Evolutionary conservation across 176 grass and related monocot species (phyloP), one percentile per base, ranked within the genome.

Genomic region (Pharus latifolius): DNA sequence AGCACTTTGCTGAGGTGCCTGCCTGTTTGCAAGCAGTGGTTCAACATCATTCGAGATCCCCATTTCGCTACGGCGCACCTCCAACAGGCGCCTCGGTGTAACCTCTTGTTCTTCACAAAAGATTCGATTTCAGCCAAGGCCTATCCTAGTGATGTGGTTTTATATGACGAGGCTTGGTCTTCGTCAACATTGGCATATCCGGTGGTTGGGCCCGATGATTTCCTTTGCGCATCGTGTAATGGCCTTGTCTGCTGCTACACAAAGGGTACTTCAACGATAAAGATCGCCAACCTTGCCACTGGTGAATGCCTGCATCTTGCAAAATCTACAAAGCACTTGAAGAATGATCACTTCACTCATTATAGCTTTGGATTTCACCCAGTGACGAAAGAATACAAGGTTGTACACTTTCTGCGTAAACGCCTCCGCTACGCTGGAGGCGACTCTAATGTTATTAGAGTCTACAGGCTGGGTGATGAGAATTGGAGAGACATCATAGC

Each of bases 161-260:
- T 63, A 7, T 15, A 71, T 54, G 77, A 80, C 1, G 34, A 80
- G 60, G 13, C 24, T 25, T 63, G 9, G 35, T 80, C 67, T n/a
- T 46, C 19, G 0, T 80, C 57, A 19, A 72, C 24, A 63, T 64
- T 8, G 8, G 47, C 26, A 10, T 24, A 52, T 9, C 67, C 57
- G 25, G 44, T 70, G 45, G 71, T 80, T 63, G 67, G 57, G 9
- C 77, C 47, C 17, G 77, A 72, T 45, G 57, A 80, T 26, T 12
- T 63, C 25, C 19, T 80, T 1, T 71, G 23, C 12, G 77, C 55
- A 42, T 71, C 77, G 1, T 71, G 56, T 33, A 80, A 80, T 72
- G 77, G 57, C 1, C 67, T 80, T 33, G n/a, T 80, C 63, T 55
- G 77, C 67, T 54, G 71, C 1, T 20, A 62, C 77, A 72, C 45